Conservation (phyloP, 1,139 yeast species). For the Suhomyces terraborum region DNA sequence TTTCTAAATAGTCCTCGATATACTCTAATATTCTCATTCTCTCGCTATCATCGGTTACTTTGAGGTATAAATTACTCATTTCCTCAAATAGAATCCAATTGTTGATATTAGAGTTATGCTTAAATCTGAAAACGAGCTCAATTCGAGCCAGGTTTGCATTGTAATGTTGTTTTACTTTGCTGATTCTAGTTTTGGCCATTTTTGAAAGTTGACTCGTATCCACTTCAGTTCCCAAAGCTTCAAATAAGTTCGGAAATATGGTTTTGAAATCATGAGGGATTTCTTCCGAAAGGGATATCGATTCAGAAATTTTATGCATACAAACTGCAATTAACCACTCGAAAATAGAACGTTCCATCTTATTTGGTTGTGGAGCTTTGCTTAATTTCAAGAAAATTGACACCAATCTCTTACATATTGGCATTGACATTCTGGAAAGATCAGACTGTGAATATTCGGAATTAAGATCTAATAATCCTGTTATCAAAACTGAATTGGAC, state of each 20-base stretch:
- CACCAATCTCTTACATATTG: neutral
- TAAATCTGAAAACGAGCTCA: neutral
- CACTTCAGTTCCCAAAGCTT: neutral
- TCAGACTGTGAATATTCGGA: neutral
- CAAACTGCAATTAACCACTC: slow-evolving; percentile 6
- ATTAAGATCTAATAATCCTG: slow-evolving; percentile 19
- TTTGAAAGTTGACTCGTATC: slow-evolving; percentile 9
- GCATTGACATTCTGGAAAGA: neutral
- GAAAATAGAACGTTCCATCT: neutral
- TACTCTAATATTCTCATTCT: slow-evolving; percentile 9
- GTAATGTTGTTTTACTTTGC: neutral
- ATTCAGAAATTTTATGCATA: neutral
- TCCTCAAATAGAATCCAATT: slow-evolving; percentile 10
- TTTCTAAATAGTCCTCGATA: slow-evolving; percentile 13
- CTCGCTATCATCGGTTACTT: neutral
- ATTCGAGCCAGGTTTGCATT: neutral
- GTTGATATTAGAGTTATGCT: neutral
- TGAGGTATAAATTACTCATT: neutral
- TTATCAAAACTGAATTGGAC: slow-evolving; percentile 19
- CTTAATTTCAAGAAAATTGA: neutral
- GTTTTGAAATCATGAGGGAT: neutral
- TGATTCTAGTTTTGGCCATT: slow-evolving; percentile 1
- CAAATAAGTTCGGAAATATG: slow-evolving; percentile 1
- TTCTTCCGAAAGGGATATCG: neutral
- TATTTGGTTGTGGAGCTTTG: neutral